Evolutionary conservation across 2,329 filamentous ascomycete genomes (phyloP).

Genomic region (Paecilomyces sp.): DNA sequence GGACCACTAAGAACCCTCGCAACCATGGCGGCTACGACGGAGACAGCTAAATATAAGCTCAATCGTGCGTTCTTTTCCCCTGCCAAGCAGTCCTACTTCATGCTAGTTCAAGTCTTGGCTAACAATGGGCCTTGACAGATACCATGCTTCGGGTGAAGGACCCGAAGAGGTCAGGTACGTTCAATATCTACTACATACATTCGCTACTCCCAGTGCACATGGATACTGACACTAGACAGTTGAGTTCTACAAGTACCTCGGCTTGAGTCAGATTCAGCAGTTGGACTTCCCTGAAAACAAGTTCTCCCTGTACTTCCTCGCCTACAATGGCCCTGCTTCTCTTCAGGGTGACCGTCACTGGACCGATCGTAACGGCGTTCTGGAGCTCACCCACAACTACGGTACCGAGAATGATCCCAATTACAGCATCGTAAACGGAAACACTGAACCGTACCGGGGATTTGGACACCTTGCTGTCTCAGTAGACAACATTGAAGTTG

Average conservation of each 20-base stretch:
- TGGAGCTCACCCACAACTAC: conserved; percentile 80
- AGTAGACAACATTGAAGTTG: conserved; percentile 78
- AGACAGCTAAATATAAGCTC: conserved; percentile 57
- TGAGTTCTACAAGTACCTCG: conserved; percentile 90
- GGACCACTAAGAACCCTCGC: conserved; percentile 27
- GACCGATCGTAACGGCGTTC: conserved; percentile 76
- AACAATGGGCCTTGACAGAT: conserved; percentile 22
- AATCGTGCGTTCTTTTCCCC: conserved; percentile 45
- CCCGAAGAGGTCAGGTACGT: conserved; percentile 66
- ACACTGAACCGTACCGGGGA: conserved; percentile 75
- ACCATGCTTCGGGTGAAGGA: conserved; percentile 89
- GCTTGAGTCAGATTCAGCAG: conserved; percentile 76
- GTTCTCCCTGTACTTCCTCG: conserved; percentile 94
- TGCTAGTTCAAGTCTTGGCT: conserved; percentile 3
- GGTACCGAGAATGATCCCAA: conserved; percentile 79
- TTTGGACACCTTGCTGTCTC: conserved; percentile 83
- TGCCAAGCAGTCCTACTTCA: background rate
- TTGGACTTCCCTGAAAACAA: conserved; percentile 77
- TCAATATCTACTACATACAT: background rate
- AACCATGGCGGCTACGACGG: conserved; percentile 48
- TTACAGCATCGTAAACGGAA: conserved; percentile 81
- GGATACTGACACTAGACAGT: conserved; percentile 39
- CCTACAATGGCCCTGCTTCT: conserved; percentile 71
- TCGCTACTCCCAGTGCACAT: background rate
- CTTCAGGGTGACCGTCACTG: conserved; percentile 67